Evolutionary conservation across 2,329 filamentous ascomycete species (phyloP), one percentile per base, ranked within the genome.

Genomic region (Aspergillus sergii): DNA sequence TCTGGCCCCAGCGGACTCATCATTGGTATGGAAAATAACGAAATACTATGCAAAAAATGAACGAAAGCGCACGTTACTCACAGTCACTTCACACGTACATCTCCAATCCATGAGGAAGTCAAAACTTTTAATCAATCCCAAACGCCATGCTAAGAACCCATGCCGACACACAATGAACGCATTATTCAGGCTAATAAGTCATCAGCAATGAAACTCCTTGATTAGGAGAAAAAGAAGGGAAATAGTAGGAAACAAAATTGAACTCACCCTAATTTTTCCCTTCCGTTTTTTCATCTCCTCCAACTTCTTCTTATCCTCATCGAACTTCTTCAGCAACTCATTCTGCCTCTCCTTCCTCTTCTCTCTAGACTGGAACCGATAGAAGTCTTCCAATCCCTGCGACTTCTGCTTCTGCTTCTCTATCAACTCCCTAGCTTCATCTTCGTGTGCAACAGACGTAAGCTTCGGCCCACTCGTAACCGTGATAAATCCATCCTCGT

Each of bases 401-500:
- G 84, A 83, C 78, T 88, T 86, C 79, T 90, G 87, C 75, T 88
- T 81, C 81, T 88, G 85, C 80, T 83, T 85, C 72, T 79, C 79
- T 63, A 83, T 80, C 71, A 86, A 78, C 51, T 83, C 84, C 73
- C 88, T 86, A 19, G 89, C 87, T 71, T 91, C 93, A 69, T 90
- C 90, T 65, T 88, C 85, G 60, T 89, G 86, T 1, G 91, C 93
- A 1, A 92, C 89, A n/a, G 90, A 91, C 8, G 84, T 84, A 62
- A 90, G 83, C 64, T 85, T 84, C 45, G 91, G 91, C 30, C 93
- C 93, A 60, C 91, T 86, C 1, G 89, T 91, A 28, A 99, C 95
- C 4, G 94, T 98, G 56, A 98, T 86, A 76, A 99, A 99, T 2
- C 95, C 95, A 77, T 99, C 95, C 73, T 93, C 94, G 76, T 99